Evolutionary conservation across 2,329 filamentous ascomycete species (phyloP).

Genomic region (Hortaea werneckii): DNA sequence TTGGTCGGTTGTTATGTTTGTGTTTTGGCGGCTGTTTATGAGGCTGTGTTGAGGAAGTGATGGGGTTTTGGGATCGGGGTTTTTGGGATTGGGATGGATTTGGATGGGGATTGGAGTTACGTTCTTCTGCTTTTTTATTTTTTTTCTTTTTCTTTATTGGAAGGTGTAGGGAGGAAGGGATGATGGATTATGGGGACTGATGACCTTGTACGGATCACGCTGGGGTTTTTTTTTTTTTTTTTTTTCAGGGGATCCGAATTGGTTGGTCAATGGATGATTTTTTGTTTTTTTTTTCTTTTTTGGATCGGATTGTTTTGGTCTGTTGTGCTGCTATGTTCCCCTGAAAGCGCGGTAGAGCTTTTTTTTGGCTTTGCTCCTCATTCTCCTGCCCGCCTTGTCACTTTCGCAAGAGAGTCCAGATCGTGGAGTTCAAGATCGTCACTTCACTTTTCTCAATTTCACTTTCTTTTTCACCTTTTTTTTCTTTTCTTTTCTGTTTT

Average conservation of each 20-base stretch:
- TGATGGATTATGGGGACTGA: background rate
- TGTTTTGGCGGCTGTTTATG: constrained; percentile 61
- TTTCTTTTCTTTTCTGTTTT: no score
- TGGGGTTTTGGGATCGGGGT: background rate
- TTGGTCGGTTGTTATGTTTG: constrained; percentile 60
- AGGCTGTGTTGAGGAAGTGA: constrained; percentile 54
- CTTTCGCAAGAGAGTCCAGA: no score
- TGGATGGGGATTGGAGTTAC: background rate
- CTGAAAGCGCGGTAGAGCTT: no score
- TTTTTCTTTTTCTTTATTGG: background rate
- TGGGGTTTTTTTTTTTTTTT: background rate
- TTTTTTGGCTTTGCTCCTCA: no score
- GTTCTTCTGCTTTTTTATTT: no score
- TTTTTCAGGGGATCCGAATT: background rate
- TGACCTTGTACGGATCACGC: background rate
- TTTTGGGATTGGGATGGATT: background rate
- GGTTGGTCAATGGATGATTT: background rate
- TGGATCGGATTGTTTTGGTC: background rate
- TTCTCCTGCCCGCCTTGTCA: no score
- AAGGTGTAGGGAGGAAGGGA: background rate
- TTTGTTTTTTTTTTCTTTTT: background rate
- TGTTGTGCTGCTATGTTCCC: background rate
- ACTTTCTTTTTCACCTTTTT: no score
- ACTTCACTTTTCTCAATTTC: no score
- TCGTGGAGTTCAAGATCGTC: no score